Conservation (phyloP, 192 early-diverging fungal species). For the Glomus cerebriforme region DNA sequence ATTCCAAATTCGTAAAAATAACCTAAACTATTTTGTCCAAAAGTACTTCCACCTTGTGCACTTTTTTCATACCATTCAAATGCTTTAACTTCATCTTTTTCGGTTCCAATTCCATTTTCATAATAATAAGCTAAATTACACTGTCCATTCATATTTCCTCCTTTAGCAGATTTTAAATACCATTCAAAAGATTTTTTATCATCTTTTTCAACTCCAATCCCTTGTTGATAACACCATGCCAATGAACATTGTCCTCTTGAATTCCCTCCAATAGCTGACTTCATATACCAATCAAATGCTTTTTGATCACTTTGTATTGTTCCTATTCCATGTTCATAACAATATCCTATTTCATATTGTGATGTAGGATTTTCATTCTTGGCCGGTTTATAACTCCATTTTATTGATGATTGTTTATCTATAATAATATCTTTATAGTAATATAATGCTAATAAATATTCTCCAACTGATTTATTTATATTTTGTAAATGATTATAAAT, state of each 20-base stretch:
- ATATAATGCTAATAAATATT: constrained; percentile 1
- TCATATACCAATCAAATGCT: constrained; percentile 66
- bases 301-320: constrained; percentile 60
- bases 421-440: neutral
- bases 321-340: constrained; percentile 79
- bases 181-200: constrained; percentile 9
- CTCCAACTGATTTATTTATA: neutral
- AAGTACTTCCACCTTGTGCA: constrained; percentile 61
- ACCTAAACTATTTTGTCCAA: constrained; percentile 82
- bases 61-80: constrained; percentile 63
- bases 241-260: constrained; percentile 50
- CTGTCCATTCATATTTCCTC: constrained; percentile 37
- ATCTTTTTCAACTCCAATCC: constrained; percentile 19
- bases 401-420: constrained; percentile 35
- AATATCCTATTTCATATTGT: constrained; percentile 77
- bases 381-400: constrained; percentile 49
- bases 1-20: constrained; percentile 46
- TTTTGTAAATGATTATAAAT: neutral
- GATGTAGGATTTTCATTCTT: constrained; percentile 57
- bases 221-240: constrained; percentile 16
- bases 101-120: constrained; percentile 71
- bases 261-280: constrained; percentile 56
- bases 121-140: constrained; percentile 80
- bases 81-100: constrained; percentile 64
- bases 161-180: constrained; percentile 18